Evolutionary conservation across 2,329 filamentous ascomycete genomes (phyloP), one percentile per base, ranked within the genome.

Genomic region (Trichoderma sp.): DNA sequence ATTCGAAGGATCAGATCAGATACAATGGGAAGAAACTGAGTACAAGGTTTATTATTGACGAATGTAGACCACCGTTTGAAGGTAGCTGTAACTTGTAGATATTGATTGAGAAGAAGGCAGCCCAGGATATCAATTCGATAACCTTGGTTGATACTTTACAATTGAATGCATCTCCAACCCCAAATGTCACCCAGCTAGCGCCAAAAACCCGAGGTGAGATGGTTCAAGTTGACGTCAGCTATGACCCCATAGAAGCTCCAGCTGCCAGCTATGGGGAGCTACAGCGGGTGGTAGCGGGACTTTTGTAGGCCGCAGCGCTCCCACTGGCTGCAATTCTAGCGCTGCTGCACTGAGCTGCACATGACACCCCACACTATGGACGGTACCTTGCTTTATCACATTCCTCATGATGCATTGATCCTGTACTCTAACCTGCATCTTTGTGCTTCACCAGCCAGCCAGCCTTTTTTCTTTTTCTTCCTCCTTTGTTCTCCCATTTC

Each of bases 291-390:
- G 57, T 30, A 32, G 62, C 26, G 39, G 66, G 39, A 36, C 67
- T 43, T 62, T 69, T 69, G 67, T 62, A 53, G 57, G 50, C 50
- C 32, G 59, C 59, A 47, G 32, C 26, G 68, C 68, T 59, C 32
- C 17, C 32, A 15, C 34, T 50, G 58, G 66, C 64, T 23, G 23
- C 50, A 9, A 4, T 39, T 50, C 32, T 50, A 57, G 64, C 50
- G 66, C 66, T 23, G 43, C 43, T 53, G 59, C 68, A 28, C 9
- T 28, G 26, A 36, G 68, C 59, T 64, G 50, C 61, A 71, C 62
- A 66, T 71, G 64, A 71, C 43, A 36, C 36, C 57, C 26, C 68
- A 63, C 47, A 55, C 53, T 17, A 20, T 43, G 39, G 39, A 23
- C 55, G n/a, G 53, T 67, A 53, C 63, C 63, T 59, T 59, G 43